phyloP scores from a whole-genome alignment of 306 rosid species.

The Quercus alba region DNA sequence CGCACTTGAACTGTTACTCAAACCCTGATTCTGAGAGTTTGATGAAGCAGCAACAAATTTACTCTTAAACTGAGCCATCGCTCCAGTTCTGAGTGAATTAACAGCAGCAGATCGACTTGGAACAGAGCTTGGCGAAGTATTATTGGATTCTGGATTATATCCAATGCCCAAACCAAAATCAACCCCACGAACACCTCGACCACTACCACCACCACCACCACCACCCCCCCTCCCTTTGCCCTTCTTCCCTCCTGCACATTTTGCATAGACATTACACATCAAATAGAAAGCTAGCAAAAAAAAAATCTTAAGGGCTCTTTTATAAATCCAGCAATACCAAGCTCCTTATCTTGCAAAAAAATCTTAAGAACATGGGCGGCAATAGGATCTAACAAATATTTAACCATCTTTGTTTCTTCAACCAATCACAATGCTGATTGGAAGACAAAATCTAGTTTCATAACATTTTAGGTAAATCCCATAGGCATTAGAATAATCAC shows the following conservation, averaged over 20 bases:
- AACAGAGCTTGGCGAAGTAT: constrained; percentile 38
- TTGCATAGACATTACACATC: constrained; percentile 32
- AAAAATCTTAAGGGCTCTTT: not conserved
- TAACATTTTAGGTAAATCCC: not conserved
- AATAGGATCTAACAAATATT: not conserved
- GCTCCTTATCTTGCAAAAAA: not conserved
- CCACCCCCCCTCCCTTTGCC: constrained; percentile 70
- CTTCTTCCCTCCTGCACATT: constrained; percentile 80
- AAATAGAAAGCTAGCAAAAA: constrained; percentile 1
- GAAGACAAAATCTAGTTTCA: not conserved
- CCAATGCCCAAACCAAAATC: constrained; percentile 97
- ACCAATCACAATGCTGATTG: not conserved
- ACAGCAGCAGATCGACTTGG: constrained; percentile 70
- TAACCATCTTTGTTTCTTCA: not conserved
- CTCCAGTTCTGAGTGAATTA: constrained; percentile 83
- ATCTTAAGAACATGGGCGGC: constrained; percentile 1
- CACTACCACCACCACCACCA: constrained; percentile 29
- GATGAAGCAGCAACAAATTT: constrained; percentile 85
- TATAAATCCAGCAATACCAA: not conserved
- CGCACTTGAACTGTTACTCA: constrained; percentile 35
- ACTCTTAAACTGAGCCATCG: constrained; percentile 80
- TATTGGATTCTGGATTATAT: constrained; percentile 63
- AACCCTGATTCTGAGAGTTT: constrained; percentile 49
- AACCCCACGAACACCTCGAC: constrained; percentile 96
- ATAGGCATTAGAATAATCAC: not conserved